Evolutionary conservation across 192 early-diverging fungal species (phyloP).

Genomic region (Umbelopsis sp.): DNA sequence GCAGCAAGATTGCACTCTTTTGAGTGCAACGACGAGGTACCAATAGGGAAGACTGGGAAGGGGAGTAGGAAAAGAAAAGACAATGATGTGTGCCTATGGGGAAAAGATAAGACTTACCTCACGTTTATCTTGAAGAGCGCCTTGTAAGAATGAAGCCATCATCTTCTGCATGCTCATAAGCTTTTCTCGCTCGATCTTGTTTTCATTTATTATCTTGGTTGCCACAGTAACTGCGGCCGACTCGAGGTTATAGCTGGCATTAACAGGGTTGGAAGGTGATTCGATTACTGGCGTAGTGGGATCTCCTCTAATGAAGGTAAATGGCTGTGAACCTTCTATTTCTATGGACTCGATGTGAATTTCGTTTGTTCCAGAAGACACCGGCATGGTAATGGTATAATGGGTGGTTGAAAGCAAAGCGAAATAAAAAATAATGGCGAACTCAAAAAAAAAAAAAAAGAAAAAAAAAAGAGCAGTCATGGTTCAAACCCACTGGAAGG

Average conservation of each 20-base stretch:
- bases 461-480: constrained; percentile 16
- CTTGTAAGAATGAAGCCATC: constrained; percentile 12
- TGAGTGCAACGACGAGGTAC: neutral
- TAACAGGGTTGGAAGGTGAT: neutral
- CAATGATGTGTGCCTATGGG: neutral
- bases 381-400: constrained; percentile 18
- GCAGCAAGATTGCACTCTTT: neutral
- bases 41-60: neutral
- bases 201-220: constrained; percentile 9
- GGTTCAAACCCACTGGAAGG: neutral
- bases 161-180: constrained; percentile 13
- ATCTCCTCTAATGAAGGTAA: neutral
- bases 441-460: constrained; percentile 3
- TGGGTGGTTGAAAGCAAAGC: neutral
- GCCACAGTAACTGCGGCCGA: neutral
- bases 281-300: neutral
- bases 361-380: constrained; percentile 7
- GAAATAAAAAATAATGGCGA: neutral
- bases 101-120: neutral
- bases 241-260: constrained; percentile 2
- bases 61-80: neutral
- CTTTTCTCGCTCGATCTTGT: constrained; percentile 1
- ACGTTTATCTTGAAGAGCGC: constrained; percentile 12
- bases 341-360: constrained; percentile 16
- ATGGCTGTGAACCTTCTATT: constrained; percentile 3